Base-by-base conservation (phyloP, 768 basidiomycete genomes). In the Lentinula edodes region DNA sequence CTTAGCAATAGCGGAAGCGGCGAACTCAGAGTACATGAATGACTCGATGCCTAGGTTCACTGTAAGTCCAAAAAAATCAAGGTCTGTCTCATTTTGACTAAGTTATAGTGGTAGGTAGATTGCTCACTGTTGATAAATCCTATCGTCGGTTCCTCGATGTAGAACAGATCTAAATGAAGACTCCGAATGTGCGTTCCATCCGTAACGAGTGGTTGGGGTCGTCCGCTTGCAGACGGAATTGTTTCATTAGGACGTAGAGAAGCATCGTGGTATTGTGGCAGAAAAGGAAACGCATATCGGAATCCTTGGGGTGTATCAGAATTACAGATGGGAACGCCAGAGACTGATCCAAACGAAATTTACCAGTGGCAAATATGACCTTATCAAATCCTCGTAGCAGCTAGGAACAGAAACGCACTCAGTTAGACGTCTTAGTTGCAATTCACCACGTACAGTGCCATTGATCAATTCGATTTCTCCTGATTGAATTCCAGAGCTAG, bases 141-240 rank as follows among this genome's bases (percentile, higher is more conserved):
- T 5, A 81, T 66, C 2, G 79, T 78, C 1, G 79, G 78, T 51
- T 81, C 78, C 9, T 76, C 74, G 52, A 81, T 78, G 63, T 77
- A 80, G 62, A 78, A 75, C 0, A 73, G 62, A 57, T 78, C 78
- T 45, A 75, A 68, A 62, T 78, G 74, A 3, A 80, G 67, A 2
- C 77, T 73, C 6, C 76, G 76, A 34, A 80, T 65, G 45, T 75
- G 74, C 0, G 72, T 70, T 13, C 80, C 79, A 61, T 79, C 74
- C 0, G 76, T 76, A 28, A 80, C 71, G 43, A 81, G 68, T 1
- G 75, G 74, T 45, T 72, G 68, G 5, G 66, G 58, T 34, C 41
- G 65, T 12, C 61, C 46, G 20, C 46, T 41, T 36, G n/a, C 67
- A 9, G 61, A 65, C 15, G 71, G 66, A 0, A 66, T 67, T 2